Base-by-base conservation (phyloP, 305 asterid genomes). In the Petunia hybrid region DNA sequence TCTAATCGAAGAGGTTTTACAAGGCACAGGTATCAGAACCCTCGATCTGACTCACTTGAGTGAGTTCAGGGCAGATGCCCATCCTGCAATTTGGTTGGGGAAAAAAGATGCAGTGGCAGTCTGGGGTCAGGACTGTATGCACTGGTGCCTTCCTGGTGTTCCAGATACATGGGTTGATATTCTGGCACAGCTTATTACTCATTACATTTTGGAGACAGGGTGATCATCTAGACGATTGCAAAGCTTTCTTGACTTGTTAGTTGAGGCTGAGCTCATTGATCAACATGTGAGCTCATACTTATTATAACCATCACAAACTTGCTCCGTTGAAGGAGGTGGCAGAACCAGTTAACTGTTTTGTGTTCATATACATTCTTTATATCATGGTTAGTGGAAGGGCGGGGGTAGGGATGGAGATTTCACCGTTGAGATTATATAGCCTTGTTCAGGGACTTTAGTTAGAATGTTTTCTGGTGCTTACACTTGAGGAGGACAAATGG, bases 101-200 rank as follows among this genome's bases (percentile, higher is more conserved):
- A 90, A 91, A 87, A 95, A 94, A 81, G 99, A 90, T 59, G 98
- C 99, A 2, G 99, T 95, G 81, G 88, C 94, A 0, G 88, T 88
- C 56, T 95, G 98, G 99, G 99, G 98, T 70, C 98, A 94, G 80
- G 98, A 95, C 87, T 95, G 99, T 88, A 92, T 94, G 98, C 99
- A 95, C 73, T 94, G 98, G 99, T 95, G 99, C 89, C 89, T 95
- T 51, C 99, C 99, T 0, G 99, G 99, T n/a, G 90, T 94, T 67
- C 99, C 99, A 0, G 99, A 95, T 85, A 95, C 98, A 14, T 95
- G 99, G 98, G 97, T 92, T 16, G 98, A 95, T 87, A 91, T 95
- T 83, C 85, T 95, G 83, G 78, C 95, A 1, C 95, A 85, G 81
- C 89, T 91, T 59, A 90, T 94, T 35, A 35, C 42, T 79, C 81